Base-by-base conservation (phyloP, 768 basidiomycete species). In the Fomitopsis pulvina region DNA sequence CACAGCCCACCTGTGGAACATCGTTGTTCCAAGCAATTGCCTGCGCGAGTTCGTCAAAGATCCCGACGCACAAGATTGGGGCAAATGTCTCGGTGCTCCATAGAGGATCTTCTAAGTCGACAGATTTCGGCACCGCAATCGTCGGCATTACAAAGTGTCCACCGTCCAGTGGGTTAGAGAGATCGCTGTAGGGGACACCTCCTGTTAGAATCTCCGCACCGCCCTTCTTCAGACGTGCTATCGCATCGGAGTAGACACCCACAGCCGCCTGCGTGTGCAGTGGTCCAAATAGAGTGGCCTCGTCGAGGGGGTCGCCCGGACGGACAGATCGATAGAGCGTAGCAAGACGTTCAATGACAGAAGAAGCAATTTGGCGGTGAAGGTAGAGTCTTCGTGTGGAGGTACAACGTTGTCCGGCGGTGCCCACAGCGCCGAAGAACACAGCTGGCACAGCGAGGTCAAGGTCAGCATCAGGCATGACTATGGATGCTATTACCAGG, bases 401-500 rank as follows among this genome's bases (percentile, higher is more conserved):
- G 1, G 95, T 98, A 71, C 95, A 97, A 40, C 86, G 79, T 56
- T 77, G 76, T 14, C 78, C 78, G 9, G 81, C 77, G 28, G 84
- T 86, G 27, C 95, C 95, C 40, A 96, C 83, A 25, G 95, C 91
- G 30, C 94, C 90, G 69, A 97, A 97, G 66, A 92, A 90, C 25
- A 94, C 87, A 3, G 92, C 80, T 12, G 89, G 89, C 14, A 96
- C 80, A 30, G 95, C 94, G 57, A 96, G 81, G 27, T 78, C 76
- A 21, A 96, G 78, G 68, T 96, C 92, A 18, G 95, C 94, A 69
- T 96, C 95, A 44, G 89, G 80, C 80, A 96, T 87, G 56, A 98
- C 77, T 58, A 96, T 83, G 34, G 91, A 83, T 55, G 94, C 93
- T 93, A 65, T 53, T 48, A 40, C 16, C 45, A 14, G 10, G 7